Conservation (phyloP, 176 grass and related monocot genomes). For the Phoenix roebelenii region DNA sequence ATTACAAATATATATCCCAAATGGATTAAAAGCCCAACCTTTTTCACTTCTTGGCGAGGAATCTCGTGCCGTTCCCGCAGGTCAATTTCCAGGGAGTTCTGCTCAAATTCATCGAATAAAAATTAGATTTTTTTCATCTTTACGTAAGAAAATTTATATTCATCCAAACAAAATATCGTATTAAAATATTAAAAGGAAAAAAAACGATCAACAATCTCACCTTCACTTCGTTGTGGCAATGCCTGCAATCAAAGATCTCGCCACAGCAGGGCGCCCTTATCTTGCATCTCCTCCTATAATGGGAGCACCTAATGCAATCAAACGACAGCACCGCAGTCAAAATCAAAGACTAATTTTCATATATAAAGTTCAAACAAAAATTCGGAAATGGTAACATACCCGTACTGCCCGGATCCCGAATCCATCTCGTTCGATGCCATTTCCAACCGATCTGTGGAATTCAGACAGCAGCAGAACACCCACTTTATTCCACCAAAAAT, state of each 20-base stretch:
- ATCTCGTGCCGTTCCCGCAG: conserved; percentile 51
- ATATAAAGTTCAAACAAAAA: too few species aligned
- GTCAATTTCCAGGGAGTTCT: conserved; percentile 66
- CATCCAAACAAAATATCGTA: too few species aligned
- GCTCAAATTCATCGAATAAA: background rate
- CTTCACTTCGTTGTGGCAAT: conserved; percentile 87
- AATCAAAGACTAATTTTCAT: too few species aligned
- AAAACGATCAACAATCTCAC: conserved; percentile 17
- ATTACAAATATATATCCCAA: too few species aligned
- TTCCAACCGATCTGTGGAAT: too few species aligned
- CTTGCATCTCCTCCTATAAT: conserved; percentile 67
- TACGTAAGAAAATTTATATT: too few species aligned
- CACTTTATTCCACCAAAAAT: too few species aligned
- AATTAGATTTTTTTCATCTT: too few species aligned
- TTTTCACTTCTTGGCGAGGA: conserved; percentile 49
- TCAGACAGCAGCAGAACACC: too few species aligned
- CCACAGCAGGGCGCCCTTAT: conserved; percentile 70
- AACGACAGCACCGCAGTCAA: background rate
- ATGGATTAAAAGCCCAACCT: conserved; percentile 22
- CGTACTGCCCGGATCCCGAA: conserved; percentile 10
- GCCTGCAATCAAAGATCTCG: conserved; percentile 70
- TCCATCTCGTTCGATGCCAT: conserved; percentile 19
- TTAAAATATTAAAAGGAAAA: too few species aligned
- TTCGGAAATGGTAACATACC: conserved; percentile 24
- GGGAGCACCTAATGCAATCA: conserved; percentile 39